These are phyloP conservation scores for slime mould (Dictyostelium discoideum) DNA, from an alignment of 78 protist species.

Conservation along the genomic window DNA sequence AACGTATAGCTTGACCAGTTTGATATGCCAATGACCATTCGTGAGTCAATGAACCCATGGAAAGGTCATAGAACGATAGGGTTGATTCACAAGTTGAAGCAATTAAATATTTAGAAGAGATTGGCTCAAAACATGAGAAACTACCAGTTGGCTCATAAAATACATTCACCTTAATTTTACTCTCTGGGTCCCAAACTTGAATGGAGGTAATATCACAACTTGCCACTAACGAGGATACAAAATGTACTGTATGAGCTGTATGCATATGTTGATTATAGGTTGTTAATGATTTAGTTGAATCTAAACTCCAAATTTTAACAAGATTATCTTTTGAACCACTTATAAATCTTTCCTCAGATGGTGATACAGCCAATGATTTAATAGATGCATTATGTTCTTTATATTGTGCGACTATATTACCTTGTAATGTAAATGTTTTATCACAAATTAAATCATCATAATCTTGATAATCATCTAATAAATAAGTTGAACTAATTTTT, in stretches of 20 bases:
- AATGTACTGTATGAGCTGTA: slow-evolving; percentile 57
- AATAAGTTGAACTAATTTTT: slow-evolving; percentile 42
- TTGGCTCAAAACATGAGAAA: slow-evolving; percentile 64
- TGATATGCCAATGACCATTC: slow-evolving; percentile 45
- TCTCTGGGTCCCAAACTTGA: slow-evolving; percentile 79
- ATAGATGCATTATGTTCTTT: slow-evolving; percentile 66
- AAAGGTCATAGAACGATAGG: slow-evolving; percentile 19
- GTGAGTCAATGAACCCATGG: slow-evolving; percentile 33
- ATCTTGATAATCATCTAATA: slow-evolving; percentile 74
- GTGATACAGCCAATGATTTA: slow-evolving; percentile 34
- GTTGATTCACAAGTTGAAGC: slow-evolving; percentile 27
- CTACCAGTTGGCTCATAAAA: slow-evolving; percentile 65
- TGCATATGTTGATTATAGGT: slow-evolving; percentile 67
- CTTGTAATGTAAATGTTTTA: slow-evolving; percentile 48
- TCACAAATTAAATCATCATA: slow-evolving; percentile 60
- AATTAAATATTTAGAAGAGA: slow-evolving; percentile 16
- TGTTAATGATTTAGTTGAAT: slow-evolving; percentile 15
- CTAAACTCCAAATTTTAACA: slow-evolving; percentile 61
- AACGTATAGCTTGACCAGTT: slow-evolving; percentile 43
- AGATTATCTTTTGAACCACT: slow-evolving; percentile 67
- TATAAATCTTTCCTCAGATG: slow-evolving; percentile 28
- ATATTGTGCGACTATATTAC: slow-evolving; percentile 44
- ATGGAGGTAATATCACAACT: slow-evolving; percentile 44
- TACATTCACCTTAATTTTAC: slow-evolving; percentile 24
- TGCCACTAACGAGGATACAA: slow-evolving; percentile 43